A percentile compares a stretch with the other conserved stretches of the same genome.
These are phyloP conservation scores for Cucurbitaria berberidis DNA, from an alignment of 2,329 filamentous ascomycete genomes.

Conservation along the genomic window DNA sequence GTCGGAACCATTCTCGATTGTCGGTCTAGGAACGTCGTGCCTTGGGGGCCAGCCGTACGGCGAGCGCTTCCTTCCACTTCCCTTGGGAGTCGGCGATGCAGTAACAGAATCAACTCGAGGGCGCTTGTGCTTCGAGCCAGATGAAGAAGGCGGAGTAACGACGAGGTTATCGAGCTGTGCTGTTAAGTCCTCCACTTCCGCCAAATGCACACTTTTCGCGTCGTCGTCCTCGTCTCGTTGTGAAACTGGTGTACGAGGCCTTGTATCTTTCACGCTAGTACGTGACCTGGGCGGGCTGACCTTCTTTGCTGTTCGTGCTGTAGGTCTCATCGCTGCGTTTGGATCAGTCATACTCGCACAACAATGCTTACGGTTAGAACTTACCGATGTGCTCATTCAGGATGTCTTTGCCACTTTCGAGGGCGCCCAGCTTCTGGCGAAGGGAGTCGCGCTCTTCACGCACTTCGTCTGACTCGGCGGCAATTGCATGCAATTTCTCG, in stretches of 20 bases:
- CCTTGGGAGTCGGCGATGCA: not conserved
- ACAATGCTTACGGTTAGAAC: not conserved
- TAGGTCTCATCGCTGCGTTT: conserved; percentile 8
- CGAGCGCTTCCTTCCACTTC: not conserved
- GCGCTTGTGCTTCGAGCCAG: not conserved
- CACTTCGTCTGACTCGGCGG: conserved; percentile 33
- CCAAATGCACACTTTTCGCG: not conserved
- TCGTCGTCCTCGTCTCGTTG: not conserved
- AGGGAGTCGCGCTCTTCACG: conserved; percentile 17
- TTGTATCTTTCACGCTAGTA: not conserved
- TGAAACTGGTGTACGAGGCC: not conserved
- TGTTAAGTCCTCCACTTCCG: not conserved
- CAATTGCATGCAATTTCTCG: conserved; percentile 26
- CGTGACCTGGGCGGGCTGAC: not conserved
- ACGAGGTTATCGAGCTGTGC: conserved; percentile 3
- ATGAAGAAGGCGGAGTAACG: conserved; percentile 3
- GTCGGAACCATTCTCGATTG: not conserved
- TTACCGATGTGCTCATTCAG: conserved; percentile 24
- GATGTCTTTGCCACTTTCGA: conserved; percentile 20
- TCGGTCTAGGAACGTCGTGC: not conserved
- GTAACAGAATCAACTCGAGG: conserved; percentile 6
- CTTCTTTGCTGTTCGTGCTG: not conserved
- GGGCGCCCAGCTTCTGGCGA: conserved; percentile 18
- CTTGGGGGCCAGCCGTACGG: not conserved
- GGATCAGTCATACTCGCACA: not conserved